These are phyloP conservation scores for Chernovozyma sophiae-reginae DNA, from an alignment of 1,139 yeast species.

Conservation along the genomic window DNA sequence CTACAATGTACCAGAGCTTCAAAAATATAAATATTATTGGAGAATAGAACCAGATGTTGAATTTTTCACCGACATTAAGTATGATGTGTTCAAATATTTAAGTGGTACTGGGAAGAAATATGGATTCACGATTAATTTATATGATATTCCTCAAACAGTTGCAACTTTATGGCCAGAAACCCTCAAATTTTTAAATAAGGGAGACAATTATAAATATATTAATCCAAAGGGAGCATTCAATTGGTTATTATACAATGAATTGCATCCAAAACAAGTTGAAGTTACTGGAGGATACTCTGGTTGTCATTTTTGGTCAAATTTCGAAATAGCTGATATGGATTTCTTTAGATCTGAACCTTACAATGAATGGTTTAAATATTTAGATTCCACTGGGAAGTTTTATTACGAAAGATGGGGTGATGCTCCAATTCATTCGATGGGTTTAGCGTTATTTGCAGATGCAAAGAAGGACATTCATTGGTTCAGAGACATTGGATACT, in stretches of 20 bases:
- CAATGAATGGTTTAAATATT: slow-evolving; percentile 54
- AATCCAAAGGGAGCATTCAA: slow-evolving; percentile 59
- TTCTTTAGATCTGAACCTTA: slow-evolving; percentile 69
- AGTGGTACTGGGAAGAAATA: slow-evolving; percentile 58
- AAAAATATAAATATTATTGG: slow-evolving; percentile 61
- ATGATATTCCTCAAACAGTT: slow-evolving; percentile 65
- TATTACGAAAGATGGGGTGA: slow-evolving; percentile 92
- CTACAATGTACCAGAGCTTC: slow-evolving; percentile 58
- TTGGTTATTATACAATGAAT: slow-evolving; percentile 67
- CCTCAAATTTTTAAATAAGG: slow-evolving; percentile 47
- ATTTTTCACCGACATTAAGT: slow-evolving; percentile 63
- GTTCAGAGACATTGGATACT: slow-evolving; percentile 85
- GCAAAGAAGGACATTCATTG: slow-evolving; percentile 62
- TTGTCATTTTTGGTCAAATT: slow-evolving; percentile 87
- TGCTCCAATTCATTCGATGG: slow-evolving; percentile 82
- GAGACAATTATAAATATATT: slow-evolving; percentile 58
- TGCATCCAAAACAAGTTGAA: slow-evolving; percentile 52
- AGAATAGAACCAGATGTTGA: slow-evolving; percentile 85
- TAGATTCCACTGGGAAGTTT: slow-evolving; percentile 72
- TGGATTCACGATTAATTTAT: slow-evolving; percentile 66
- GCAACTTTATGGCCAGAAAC: slow-evolving; percentile 69
- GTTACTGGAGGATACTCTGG: slow-evolving; percentile 69
- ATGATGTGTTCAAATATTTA: slow-evolving; percentile 76
- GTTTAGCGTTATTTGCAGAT: slow-evolving; percentile 70
- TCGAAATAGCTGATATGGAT: slow-evolving; percentile 79